phyloP scores from a whole-genome alignment of 257 asterid species.

The Nicotiana noctiflora region DNA sequence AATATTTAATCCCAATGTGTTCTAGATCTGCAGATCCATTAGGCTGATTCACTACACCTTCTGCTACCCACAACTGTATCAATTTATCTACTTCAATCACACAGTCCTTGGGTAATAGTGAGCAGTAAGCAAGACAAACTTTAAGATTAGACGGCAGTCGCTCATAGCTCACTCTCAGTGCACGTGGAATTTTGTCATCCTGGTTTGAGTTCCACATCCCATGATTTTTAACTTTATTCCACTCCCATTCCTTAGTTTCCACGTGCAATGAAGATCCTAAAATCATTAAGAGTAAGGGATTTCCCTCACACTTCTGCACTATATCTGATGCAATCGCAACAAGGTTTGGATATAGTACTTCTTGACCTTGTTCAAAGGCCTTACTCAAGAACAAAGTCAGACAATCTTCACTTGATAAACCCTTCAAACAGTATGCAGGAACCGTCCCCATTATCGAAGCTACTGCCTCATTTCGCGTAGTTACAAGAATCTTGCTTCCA shows the following conservation, averaged over 20 bases:
- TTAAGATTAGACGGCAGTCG: background rate
- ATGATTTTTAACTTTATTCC: background rate
- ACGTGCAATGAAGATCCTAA: background rate
- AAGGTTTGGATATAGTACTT: background rate
- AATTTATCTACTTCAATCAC: background rate
- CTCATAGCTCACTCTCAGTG: background rate
- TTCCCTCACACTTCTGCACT: conserved; percentile 2
- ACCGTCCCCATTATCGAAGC: conserved; percentile 16
- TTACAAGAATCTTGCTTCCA: conserved; percentile 19
- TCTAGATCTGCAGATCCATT: background rate
- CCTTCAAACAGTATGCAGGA: background rate
- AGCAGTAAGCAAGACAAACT: conserved; percentile 1
- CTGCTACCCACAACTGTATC: background rate
- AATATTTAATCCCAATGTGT: background rate
- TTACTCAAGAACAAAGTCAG: background rate
- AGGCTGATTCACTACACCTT: background rate
- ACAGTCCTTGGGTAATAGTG: background rate
- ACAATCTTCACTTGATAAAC: background rate
- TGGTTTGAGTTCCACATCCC: background rate
- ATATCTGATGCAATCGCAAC: background rate
- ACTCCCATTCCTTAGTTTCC: background rate
- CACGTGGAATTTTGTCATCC: background rate
- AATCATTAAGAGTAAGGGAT: background rate
- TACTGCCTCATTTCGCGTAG: conserved; percentile 14
- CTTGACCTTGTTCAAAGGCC: background rate